Evolutionary conservation across 73 alveolate genomes (phyloP).

Genomic region (Blepharisma japonicum): DNA sequence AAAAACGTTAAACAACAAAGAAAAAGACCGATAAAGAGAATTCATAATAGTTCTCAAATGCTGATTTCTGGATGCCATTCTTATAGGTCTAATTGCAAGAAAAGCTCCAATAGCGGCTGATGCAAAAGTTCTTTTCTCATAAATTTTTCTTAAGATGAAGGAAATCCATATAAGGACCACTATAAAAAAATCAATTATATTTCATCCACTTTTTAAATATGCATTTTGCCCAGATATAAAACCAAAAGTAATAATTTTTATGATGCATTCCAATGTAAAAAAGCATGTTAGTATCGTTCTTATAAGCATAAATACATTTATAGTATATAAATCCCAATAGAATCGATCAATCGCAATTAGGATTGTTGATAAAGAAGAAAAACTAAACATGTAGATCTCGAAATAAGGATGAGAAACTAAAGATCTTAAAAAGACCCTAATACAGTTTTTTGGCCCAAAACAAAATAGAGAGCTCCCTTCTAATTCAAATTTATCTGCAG

Average conservation of each 20-base stretch:
- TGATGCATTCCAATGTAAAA: constrained; percentile 46
- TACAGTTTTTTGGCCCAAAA: constrained; percentile 28
- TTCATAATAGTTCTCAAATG: constrained; percentile 64
- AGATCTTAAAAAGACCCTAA: constrained; percentile 32
- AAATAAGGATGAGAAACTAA: constrained; percentile 50
- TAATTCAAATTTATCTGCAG: background rate
- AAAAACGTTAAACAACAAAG: constrained; percentile 62
- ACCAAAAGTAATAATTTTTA: constrained; percentile 48
- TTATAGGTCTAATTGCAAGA: constrained; percentile 70
- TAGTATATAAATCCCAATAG: constrained; percentile 23
- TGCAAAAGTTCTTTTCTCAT: constrained; percentile 28
- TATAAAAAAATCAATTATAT: constrained; percentile 52
- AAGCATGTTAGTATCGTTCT: background rate
- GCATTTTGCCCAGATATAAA: constrained; percentile 39
- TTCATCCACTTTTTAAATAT: constrained; percentile 53
- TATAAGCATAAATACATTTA: background rate
- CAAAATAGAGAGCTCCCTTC: constrained; percentile 45
- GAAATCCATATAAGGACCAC: constrained; percentile 40
- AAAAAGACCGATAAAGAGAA: constrained; percentile 55
- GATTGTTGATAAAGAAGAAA: constrained; percentile 45
- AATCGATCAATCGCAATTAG: constrained; percentile 50
- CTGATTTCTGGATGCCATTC: constrained; percentile 72
- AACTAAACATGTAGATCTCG: constrained; percentile 48
- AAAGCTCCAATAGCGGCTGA: constrained; percentile 62
- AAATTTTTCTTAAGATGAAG: constrained; percentile 38